Conservation (phyloP, 345 rosid species). For the Combretum micranthum region DNA sequence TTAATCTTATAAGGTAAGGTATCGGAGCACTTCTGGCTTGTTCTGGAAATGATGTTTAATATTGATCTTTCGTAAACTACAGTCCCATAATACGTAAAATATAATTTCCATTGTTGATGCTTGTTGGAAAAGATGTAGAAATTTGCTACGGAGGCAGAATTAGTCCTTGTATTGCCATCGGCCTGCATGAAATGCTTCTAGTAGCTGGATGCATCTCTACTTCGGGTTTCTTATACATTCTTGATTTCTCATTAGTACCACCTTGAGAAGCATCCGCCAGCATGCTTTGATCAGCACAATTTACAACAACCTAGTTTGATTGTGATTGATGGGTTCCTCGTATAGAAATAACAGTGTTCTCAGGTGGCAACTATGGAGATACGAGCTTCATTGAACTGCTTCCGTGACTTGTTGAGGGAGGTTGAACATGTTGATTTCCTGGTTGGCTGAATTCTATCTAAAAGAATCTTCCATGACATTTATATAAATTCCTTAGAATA, state of each 20-base stretch:
- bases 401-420: conserved; percentile 43
- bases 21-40: too few species aligned
- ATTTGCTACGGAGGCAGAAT: conserved; percentile 59
- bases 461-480: conserved; percentile 37
- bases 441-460: conserved; percentile 53
- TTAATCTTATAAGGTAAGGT: too few species aligned
- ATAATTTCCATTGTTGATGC: too few species aligned
- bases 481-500: conserved; percentile 30
- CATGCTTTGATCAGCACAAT: conserved; percentile 24
- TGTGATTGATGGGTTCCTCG: conserved; percentile 45
- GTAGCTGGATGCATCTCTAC: conserved; percentile 33
- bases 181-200: conserved; percentile 48
- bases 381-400: conserved; percentile 58
- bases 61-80: too few species aligned
- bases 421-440: conserved; percentile 36
- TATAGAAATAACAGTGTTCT: conserved; percentile 31
- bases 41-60: too few species aligned
- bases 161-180: conserved; percentile 49
- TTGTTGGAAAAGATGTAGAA: conserved; percentile 52
- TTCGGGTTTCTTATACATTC: conserved; percentile 31
- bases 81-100: too few species aligned
- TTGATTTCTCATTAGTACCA: conserved; percentile 34
- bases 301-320: conserved; percentile 44
- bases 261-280: conserved; percentile 19
- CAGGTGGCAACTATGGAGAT: conserved; percentile 56